A percentile compares a stretch with the other conserved stretches of the same genome.
Conservation (phyloP, 1,139 yeast species). For the Protomyces arabidopsidicola region DNA sequence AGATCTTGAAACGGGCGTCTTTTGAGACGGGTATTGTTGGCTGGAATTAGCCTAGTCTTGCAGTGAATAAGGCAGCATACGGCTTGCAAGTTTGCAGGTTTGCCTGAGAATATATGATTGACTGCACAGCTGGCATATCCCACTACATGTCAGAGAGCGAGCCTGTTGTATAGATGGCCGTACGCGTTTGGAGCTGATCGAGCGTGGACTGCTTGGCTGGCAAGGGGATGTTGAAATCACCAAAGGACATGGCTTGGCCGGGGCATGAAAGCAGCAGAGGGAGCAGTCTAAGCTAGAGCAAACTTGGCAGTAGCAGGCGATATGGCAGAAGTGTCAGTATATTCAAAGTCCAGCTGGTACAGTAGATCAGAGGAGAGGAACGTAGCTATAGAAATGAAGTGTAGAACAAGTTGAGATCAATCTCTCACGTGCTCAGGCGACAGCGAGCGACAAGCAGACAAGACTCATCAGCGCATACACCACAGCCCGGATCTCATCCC, state of each 20-base stretch:
- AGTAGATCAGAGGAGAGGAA: too few species aligned
- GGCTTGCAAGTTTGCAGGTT: constrained; percentile 1
- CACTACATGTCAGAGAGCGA: not conserved
- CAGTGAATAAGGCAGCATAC: not conserved
- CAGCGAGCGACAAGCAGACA: too few species aligned
- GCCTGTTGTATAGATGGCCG: too few species aligned
- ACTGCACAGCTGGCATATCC: constrained; percentile 14
- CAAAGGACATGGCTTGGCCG: constrained; percentile 4
- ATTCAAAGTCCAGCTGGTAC: too few species aligned
- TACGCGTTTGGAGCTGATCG: constrained; percentile 5
- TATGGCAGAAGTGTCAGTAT: too few species aligned
- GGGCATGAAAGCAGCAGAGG: not conserved
- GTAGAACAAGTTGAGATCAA: too few species aligned
- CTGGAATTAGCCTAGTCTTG: not conserved
- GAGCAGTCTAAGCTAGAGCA: not conserved
- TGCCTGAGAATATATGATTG: constrained; percentile 14
- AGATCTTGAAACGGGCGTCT: constrained; percentile 1
- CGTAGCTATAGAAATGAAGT: too few species aligned
- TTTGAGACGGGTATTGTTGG: not conserved
- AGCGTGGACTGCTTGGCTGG: constrained; percentile 1
- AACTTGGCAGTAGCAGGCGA: not conserved
- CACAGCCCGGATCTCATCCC: too few species aligned
- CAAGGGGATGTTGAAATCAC: constrained; percentile 9
- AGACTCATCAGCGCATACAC: too few species aligned
- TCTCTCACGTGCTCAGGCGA: too few species aligned